A percentile compares a stretch with the other conserved stretches of the same genome.
These are phyloP conservation scores for Rhodotorula sphaerocarpa DNA, from an alignment of 768 basidiomycete species.

Conservation along the genomic window DNA sequence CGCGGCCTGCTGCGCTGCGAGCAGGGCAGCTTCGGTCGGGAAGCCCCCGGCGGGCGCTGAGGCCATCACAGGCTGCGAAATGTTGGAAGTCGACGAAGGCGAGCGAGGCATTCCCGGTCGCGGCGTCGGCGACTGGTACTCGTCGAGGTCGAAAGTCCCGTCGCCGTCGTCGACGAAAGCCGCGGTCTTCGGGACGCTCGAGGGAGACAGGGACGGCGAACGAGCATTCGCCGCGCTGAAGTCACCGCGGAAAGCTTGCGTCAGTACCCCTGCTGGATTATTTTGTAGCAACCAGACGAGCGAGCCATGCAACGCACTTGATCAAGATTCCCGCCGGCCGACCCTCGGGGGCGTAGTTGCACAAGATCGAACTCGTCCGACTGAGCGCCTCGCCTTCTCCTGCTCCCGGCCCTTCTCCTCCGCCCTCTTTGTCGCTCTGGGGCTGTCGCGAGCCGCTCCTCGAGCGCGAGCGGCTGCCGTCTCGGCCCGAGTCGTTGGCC, in stretches of 20 bases:
- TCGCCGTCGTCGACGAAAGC: background rate
- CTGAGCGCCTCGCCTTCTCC: conserved; percentile 2
- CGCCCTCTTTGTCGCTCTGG: background rate
- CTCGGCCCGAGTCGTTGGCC: background rate
- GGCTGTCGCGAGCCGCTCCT: background rate
- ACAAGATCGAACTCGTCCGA: conserved; percentile 5
- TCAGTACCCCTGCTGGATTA: no score
- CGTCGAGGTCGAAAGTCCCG: background rate
- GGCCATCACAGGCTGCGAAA: background rate
- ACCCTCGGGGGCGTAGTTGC: background rate
- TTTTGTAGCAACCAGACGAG: no score
- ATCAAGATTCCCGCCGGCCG: conserved; percentile 19
- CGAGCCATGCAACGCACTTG: conserved; percentile 29
- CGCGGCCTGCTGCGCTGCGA: background rate
- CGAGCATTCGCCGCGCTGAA: no score
- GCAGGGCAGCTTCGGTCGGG: background rate
- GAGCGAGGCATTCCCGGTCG: no score
- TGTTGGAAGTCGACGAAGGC: background rate
- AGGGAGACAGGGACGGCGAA: no score
- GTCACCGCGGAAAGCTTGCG: no score
- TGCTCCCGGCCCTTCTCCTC: background rate
- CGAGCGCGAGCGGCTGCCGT: background rate
- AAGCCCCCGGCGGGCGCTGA: background rate
- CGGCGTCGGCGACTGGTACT: background rate
- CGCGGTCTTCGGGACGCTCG: background rate